Evolutionary conservation across 2,329 filamentous ascomycete genomes (phyloP).

Genomic region (Cercospora sojina): DNA sequence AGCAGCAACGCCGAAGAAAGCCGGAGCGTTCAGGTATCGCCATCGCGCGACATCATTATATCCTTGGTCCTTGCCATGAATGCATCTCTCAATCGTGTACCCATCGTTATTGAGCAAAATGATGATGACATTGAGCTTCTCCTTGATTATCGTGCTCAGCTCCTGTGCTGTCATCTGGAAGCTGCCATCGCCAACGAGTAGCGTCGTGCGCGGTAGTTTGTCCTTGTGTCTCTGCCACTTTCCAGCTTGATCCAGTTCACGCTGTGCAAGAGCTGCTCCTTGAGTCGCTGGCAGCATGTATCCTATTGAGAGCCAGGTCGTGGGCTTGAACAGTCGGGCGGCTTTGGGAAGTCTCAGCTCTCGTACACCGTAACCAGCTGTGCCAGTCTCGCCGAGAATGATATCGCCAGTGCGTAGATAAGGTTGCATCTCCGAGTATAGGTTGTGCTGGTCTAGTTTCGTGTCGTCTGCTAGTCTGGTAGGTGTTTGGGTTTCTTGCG

Average conservation of each 20-base stretch:
- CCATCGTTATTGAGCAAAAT: constrained; percentile 48
- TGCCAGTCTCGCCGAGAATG: constrained; percentile 83
- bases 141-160: constrained; percentile 60
- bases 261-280: constrained; percentile 73
- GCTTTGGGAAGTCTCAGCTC: constrained; percentile 74
- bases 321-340: constrained; percentile 75
- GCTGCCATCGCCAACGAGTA: constrained; percentile 44
- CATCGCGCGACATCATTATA: constrained; percentile 24
- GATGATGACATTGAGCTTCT: constrained; percentile 41
- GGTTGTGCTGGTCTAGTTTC: constrained; percentile 8
- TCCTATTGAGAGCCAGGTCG: constrained; percentile 69
- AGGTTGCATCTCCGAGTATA: constrained; percentile 9
- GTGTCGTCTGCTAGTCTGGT: neutral
- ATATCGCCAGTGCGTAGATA: constrained; percentile 58
- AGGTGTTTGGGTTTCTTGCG: neutral
- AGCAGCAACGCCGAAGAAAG: constrained; percentile 17
- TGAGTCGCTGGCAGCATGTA: constrained; percentile 63
- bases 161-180: constrained; percentile 59
- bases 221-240: constrained; percentile 15
- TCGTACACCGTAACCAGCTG: constrained; percentile 84
- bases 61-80: constrained; percentile 43
- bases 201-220: constrained; percentile 48
- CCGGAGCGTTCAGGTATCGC: constrained; percentile 16
- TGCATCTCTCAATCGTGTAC: constrained; percentile 50
- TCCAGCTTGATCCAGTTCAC: constrained; percentile 51